These are phyloP conservation scores for Suhomyces bokatorum DNA, from an alignment of 1,139 yeast species.

Conservation along the genomic window DNA sequence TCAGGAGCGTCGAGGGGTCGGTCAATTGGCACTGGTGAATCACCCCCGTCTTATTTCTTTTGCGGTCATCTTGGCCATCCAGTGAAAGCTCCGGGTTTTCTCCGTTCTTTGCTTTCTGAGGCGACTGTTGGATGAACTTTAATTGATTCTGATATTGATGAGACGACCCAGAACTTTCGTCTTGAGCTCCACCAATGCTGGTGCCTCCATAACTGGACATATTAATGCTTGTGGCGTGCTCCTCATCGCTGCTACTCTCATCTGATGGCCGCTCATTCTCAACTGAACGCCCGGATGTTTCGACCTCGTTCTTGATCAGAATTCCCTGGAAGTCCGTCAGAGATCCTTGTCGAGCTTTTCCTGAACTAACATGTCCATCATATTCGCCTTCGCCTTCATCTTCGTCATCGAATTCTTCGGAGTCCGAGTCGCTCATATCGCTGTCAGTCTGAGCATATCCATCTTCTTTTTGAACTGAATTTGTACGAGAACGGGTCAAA, in stretches of 20 bases:
- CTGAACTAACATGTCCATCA: not conserved
- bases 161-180: not conserved
- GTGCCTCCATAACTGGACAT: not conserved
- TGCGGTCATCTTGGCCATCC: conserved; percentile 17
- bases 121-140: conserved; percentile 14
- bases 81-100: conserved; percentile 9
- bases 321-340: not conserved
- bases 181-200: conserved; percentile 1
- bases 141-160: conserved; percentile 12
- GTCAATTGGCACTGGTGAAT: conserved; percentile 45
- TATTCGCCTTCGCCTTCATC: conserved; percentile 2
- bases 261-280: conserved; percentile 19
- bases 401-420: conserved; percentile 12
- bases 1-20: conserved; percentile 34
- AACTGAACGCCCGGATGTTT: not conserved
- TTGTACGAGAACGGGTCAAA: conserved; percentile 4
- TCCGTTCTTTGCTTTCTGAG: conserved; percentile 6
- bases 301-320: not conserved
- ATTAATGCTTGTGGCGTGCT: conserved; percentile 4
- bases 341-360: not conserved
- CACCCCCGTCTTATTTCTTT: conserved; percentile 30
- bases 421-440: conserved; percentile 5
- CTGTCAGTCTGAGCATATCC: conserved; percentile 6
- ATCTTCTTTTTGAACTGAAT: conserved; percentile 1
- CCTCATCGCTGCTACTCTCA: conserved; percentile 19